Evolutionary conservation across 129 eudicot species (phyloP).

Genomic region (Lactuca sativa): DNA sequence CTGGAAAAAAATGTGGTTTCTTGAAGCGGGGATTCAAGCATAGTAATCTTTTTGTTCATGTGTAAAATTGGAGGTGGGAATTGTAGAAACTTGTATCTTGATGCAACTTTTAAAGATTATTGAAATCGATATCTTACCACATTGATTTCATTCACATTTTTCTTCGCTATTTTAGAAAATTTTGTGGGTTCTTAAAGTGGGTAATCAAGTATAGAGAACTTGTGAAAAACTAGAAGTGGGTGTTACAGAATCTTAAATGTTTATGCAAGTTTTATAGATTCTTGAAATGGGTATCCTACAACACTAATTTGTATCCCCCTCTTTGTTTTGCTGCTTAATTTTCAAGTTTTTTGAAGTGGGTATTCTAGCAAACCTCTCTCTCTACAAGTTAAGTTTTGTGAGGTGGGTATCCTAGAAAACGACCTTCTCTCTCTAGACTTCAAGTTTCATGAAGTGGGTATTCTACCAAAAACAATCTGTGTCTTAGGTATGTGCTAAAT

Average conservation of each 20-base stretch:
- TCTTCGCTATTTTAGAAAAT: background rate
- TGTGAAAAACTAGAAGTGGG: background rate
- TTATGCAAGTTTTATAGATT: conserved; percentile 1
- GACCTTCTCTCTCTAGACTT: conserved; percentile 2
- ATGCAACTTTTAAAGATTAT: conserved; percentile 2
- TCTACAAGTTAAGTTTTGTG: no score
- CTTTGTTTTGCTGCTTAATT: background rate
- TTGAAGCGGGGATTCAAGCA: conserved; percentile 14
- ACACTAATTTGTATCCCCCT: background rate
- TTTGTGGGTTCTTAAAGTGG: conserved; percentile 10
- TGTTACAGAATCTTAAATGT: conserved; percentile 1
- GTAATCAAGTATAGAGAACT: conserved; percentile 2
- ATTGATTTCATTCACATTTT: background rate
- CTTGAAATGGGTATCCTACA: conserved; percentile 7
- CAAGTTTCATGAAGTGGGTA: background rate
- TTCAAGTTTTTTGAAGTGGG: conserved; percentile 14
- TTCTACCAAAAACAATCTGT: background rate
- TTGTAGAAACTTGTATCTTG: conserved; percentile 2
- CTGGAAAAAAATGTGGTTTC: background rate
- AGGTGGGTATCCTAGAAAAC: no score
- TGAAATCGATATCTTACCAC: conserved; percentile 16
- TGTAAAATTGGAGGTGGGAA: background rate
- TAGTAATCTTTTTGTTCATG: background rate
- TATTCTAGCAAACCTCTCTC: conserved; percentile 5
- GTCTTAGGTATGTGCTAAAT: conserved; percentile 6